Percentiles rank a stretch among this genome's conserved stretches.
phyloP scores from a whole-genome alignment of 1,284 basidiomycete species.

The Lignosus rhinocerotis region DNA sequence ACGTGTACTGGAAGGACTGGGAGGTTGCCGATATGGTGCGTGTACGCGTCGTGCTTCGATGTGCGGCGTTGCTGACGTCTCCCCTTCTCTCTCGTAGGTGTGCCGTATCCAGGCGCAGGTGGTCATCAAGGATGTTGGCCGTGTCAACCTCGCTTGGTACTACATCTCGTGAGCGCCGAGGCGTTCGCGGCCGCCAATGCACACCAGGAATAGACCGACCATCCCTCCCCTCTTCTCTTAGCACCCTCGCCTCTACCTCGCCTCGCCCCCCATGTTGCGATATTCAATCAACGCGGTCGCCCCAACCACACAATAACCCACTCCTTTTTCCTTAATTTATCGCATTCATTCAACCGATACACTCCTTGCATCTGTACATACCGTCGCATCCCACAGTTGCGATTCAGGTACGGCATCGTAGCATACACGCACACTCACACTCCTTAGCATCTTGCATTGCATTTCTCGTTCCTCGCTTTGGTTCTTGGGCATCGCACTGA shows the following conservation, averaged over 20 bases:
- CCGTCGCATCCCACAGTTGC: neutral
- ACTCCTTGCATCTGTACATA: conserved; percentile 17
- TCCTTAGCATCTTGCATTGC: conserved; percentile 8
- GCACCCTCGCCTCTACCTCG: neutral
- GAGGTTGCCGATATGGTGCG: conserved; percentile 34
- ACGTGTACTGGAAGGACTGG: conserved; percentile 35
- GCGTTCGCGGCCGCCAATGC: conserved; percentile 1
- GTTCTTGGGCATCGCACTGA: conserved; percentile 12
- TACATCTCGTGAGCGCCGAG: conserved; percentile 25
- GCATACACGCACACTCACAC: conserved; percentile 12
- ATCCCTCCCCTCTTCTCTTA: neutral
- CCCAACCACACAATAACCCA: conserved; percentile 1
- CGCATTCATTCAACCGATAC: conserved; percentile 12
- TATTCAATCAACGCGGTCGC: neutral
- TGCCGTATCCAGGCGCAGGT: conserved; percentile 34
- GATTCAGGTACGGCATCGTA: neutral
- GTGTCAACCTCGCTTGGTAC: conserved; percentile 33
- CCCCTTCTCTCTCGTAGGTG: conserved; percentile 19
- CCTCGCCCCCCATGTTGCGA: neutral
- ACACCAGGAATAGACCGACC: neutral
- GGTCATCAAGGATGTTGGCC: conserved; percentile 32
- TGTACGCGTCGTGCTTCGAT: neutral
- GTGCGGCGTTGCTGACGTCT: conserved; percentile 1
- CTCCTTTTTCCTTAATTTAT: conserved; percentile 5
- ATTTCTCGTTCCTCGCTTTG: neutral